Evolutionary conservation across 2,329 filamentous ascomycete species (phyloP), one percentile per base, ranked within the genome.

Genomic region (Monilinia fructicola): DNA sequence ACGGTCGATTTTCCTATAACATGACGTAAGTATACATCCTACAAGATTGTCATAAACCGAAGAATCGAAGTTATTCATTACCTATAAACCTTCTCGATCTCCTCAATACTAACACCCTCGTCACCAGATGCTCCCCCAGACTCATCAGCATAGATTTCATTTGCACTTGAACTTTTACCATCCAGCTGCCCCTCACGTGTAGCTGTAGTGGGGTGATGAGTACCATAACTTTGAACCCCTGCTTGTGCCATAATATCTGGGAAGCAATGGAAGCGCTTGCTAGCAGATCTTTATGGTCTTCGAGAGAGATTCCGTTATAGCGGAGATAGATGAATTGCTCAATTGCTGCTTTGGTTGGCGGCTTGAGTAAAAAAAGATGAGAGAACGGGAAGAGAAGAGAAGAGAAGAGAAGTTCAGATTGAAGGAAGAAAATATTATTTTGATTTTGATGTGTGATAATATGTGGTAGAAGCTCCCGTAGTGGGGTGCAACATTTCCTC

Each of bases 1-100:
- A n/a, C 80, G 79, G 70, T 87, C 84, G 44, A 87, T 79, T 76
- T 86, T 86, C 71, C 74, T 73, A 59, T 35, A 26, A 46, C 16
- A 35, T 46, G n/a, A 53, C 52, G 54, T 65, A 52, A 65, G 64
- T 38, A 61, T 42, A 54, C 23, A 12, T n/a, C 21, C 21, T 50
- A 50, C n/a, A 21, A 50, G 26, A 48, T 50, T 7, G 9, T n/a
- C 28, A 46, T 23, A 23, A 54, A 28, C 21, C 23, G 48, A 64
- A 55, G 55, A 28, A 66, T 62, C 60, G 14, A 54, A 66, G 16
- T 38, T 4, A 12, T 26, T 12, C 9, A 46, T 23, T 71, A 79
- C 78, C 71, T 75, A 68, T 79, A 80, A 42, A 80, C 75, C 66
- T 67, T 73, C 52, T 77, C 78, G 26, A 79, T 69, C 44, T 72